Evolutionary conservation across 2,329 filamentous ascomycete genomes (phyloP), one percentile per base, ranked within the genome.

Genomic region (Sclerotinia sclerotiorum): DNA sequence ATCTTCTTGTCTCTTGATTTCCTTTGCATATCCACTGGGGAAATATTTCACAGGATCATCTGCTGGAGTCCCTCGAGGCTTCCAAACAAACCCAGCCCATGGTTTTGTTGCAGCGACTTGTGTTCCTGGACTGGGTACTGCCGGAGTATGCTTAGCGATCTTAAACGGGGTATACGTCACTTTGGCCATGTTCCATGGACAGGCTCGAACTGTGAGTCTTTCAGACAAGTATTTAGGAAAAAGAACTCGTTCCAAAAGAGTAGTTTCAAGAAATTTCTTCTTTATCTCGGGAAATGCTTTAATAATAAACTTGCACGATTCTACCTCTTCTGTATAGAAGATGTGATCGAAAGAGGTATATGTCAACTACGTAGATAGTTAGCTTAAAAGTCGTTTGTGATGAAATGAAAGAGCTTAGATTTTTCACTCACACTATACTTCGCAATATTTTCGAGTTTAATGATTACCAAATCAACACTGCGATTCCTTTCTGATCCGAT

Each of bases 241-340:
- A 6, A 42, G 10, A 10, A 21, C 48, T 29, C 65, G 66, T 42
- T 74, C 72, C 19, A 77, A 52, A 2, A 78, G 56, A 19, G 75
- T 78, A 24, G 71, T 76, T 55, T 75, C 69, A 48, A 74, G 71
- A 21, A 71, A 70, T 17, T 64, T 67, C 42, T 70, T 72, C 61
- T 72, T 72, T n/a, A 76, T 64, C 70, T 67, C 13, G 32, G 58
- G 15, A 74, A 64, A 21, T 56, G 61, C n/a, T 69, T 73, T 17
- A n/a, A 76, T 54, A 13, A 70, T 60, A 35, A 74, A 58, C 19
- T 71, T 57, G 48, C 71, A 69, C 13, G 75, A 70, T 8, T 67
- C 70, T 6, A 65, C 27, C 1, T 67, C 70, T 58, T 77, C 76
- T 3, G 64, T 71, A 58, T 76, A 76, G 42, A 76, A 75, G 4